Base-by-base conservation (phyloP, 345 rosid species). In the Hibiscus mutabilis region DNA sequence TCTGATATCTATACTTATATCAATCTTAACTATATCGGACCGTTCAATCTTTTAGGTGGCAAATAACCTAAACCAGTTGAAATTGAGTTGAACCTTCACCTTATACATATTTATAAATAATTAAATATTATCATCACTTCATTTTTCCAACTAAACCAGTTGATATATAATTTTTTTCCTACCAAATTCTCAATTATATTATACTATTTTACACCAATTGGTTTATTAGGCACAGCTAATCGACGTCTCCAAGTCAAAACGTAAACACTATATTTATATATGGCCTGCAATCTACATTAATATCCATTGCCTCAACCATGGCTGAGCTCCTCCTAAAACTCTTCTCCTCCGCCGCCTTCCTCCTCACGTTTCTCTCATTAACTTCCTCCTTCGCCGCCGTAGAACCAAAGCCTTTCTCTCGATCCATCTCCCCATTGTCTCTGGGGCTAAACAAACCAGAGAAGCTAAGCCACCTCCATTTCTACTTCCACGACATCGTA, bases 391-490 rank as follows among this genome's bases (percentile, higher is more conserved):
- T 61, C 12, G 42, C 21, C 42, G 9, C 21, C 3, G 6, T 56
- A 0, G 60, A 60, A 6, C 27, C 64, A 6, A 15, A 60, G 11
- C 1, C 11, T 13, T 27, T 60, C 19, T 14, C 64, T 18, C 4
- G 11, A 60, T 6, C 0, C 19, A 8, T 60, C 16, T 29, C 64
- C 2, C 64, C 64, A 14, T 27, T 16, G n/a, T 60, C 64, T 1
- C 0, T 27, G 5, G 19, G 40, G 64, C 11, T 60, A 8, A 59
- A 59, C 29, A 65, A 60, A 19, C 14, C 44, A 18, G 66, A 80
- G 76, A 83, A 83, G 70, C 77, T 81, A 9, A 77, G 75, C 81
- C 87, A 81, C 67, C 81, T 79, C 35, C 82, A 68, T 72, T 81
- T 84, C 75, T 79, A 79, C 74, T 72, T 76, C 67, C 83, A 82